These are phyloP conservation scores for Xylaria longipes DNA, from an alignment of 495 filamentous ascomycete genomes.

Conservation along the genomic window DNA sequence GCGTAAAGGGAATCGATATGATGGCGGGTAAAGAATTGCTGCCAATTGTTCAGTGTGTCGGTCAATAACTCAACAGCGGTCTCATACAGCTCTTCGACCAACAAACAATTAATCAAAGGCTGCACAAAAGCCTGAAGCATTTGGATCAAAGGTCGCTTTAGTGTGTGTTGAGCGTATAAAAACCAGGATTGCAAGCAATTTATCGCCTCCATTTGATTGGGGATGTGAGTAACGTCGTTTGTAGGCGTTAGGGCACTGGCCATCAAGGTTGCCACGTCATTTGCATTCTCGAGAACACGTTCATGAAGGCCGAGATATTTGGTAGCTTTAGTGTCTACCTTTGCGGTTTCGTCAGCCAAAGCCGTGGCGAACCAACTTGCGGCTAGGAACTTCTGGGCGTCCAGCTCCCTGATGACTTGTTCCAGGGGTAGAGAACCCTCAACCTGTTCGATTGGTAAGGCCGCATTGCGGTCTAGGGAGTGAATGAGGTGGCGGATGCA, in stretches of 20 bases:
- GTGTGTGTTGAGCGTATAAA: conserved; percentile 68
- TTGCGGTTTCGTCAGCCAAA: conserved; percentile 78
- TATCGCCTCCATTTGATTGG: conserved; percentile 58
- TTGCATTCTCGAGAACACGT: conserved; percentile 55
- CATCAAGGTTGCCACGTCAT: conserved; percentile 58
- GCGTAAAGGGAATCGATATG: conserved; percentile 62
- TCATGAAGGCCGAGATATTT: conserved; percentile 60
- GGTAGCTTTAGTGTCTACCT: conserved; percentile 62
- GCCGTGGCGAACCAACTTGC: conserved; percentile 75
- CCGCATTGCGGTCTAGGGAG: conserved; percentile 62
- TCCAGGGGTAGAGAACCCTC: conserved; percentile 57
- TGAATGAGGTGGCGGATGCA: conserved; percentile 73
- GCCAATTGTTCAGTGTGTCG: conserved; percentile 69
- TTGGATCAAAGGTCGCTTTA: conserved; percentile 57
- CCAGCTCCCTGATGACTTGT: conserved; percentile 61
- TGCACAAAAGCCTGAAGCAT: conserved; percentile 62
- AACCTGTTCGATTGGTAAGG: conserved; percentile 53
- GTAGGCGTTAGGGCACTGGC: conserved; percentile 48
- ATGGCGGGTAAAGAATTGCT: conserved; percentile 62
- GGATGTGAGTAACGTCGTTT: conserved; percentile 29
- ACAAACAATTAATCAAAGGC: conserved; percentile 62
- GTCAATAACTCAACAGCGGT: conserved; percentile 67
- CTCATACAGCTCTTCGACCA: conserved; percentile 60
- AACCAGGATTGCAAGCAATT: conserved; percentile 74
- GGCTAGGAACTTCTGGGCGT: conserved; percentile 59